Base-by-base conservation (phyloP, 2,329 filamentous ascomycete species). In the Cryphonectria carpinicola region DNA sequence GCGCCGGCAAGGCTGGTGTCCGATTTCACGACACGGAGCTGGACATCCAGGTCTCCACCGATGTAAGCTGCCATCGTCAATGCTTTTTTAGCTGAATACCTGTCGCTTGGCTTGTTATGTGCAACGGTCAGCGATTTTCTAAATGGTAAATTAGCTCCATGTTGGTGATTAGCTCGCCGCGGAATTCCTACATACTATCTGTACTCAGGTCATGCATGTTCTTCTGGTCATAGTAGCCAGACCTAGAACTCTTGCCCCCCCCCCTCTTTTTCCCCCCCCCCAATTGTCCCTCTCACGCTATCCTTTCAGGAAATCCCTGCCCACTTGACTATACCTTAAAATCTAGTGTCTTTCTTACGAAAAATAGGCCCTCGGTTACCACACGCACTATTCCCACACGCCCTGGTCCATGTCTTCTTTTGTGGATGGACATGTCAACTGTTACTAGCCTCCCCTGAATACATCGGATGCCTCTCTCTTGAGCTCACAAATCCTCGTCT, bases 11-110 rank as follows among this genome's bases (percentile, higher is more conserved):
- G 39, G n/a, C 39, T n/a, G 61, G 39, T n/a, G 17, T 37, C 32
- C 14, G 10, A 25, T n/a, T 6, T 32, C 8, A 37, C 52, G 10
- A 28, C 39, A n/a, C 37, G 25, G 3, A 32, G 37, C 46, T 13
- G 46, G 62, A 19, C n/a, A 11, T 22, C 14, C 62, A 35, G 41
- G 41, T 10, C 28, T 28, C 28, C 43, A 25, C 62, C 28, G 5
- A 4, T 32, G 7, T 43, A 54, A 52, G 43, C 43, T 63, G 67
- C 32, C 67, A 58, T 61, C 37, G 39, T 60, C 68, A n/a, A 63
- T 56, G 62, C 63, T 46, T 39, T 39, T 39, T 39, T 39, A 46
- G 3, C 22, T 25, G n/a, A 37, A 7, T 60, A 62, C 64, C 37
- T 1, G 32, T 22, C 58, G 7, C 58, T 39, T 61, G 32, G 19